A percentile compares a stretch with the other conserved stretches of the same genome.
Conservation (phyloP, 75 land plant genomes). For the Pinus taeda region DNA sequence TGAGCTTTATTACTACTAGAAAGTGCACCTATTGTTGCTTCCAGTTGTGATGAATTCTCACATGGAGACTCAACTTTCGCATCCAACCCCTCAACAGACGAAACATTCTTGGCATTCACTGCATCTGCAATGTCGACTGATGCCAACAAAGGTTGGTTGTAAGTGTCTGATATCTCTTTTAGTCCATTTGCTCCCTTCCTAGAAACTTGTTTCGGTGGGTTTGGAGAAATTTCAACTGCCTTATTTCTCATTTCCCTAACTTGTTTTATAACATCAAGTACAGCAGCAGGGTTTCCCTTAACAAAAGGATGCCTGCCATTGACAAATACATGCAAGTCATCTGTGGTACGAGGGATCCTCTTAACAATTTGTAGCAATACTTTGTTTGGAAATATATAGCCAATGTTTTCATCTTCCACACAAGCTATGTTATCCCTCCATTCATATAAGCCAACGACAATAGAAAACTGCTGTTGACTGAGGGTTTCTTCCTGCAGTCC, state of each 20-base stretch:
- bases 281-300: conserved; percentile 48
- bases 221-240: not conserved
- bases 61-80: too few relatives aligned
- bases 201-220: not conserved
- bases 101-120: too few relatives aligned
- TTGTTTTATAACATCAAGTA: conserved; percentile 51
- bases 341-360: conserved; percentile 6
- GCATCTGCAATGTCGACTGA: too few relatives aligned
- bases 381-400: conserved; percentile 88
- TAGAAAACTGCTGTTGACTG: too few relatives aligned
- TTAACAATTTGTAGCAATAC: conserved; percentile 74
- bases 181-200: not conserved
- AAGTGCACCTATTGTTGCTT: too few relatives aligned
- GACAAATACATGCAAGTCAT: conserved; percentile 44
- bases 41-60: too few relatives aligned
- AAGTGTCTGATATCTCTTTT: too few relatives aligned
- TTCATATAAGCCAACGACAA: conserved; percentile 39
- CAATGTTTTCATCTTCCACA: conserved; percentile 92
- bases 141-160: too few relatives aligned
- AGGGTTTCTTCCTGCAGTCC: too few relatives aligned
- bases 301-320: conserved; percentile 65
- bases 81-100: too few relatives aligned
- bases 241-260: not conserved
- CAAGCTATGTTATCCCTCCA: conserved; percentile 93
- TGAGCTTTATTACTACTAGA: too few relatives aligned